phyloP scores from a whole-genome alignment of 164 flowering plant species.

The Vitis cinerea region DNA sequence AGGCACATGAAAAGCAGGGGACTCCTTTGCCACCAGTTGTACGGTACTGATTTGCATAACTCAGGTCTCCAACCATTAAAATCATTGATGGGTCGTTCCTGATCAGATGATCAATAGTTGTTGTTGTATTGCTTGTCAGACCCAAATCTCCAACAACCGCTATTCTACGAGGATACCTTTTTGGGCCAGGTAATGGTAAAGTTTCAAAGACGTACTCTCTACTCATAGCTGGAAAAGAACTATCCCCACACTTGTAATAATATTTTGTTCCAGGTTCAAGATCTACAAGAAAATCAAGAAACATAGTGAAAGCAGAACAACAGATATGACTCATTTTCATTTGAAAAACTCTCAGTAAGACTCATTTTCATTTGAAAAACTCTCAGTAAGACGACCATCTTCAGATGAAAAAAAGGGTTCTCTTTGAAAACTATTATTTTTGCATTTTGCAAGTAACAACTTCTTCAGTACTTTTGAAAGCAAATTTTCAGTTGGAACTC shows the following conservation, averaged over 20 bases:
- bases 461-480: too few species aligned
- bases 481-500: too few species aligned
- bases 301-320: background rate
- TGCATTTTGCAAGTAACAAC: too few species aligned
- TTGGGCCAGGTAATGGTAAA: slow-evolving; percentile 48
- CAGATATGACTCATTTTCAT: background rate
- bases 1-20: slow-evolving; percentile 71
- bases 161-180: slow-evolving; percentile 56
- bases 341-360: background rate
- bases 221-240: slow-evolving; percentile 78
- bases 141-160: slow-evolving; percentile 89
- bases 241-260: slow-evolving; percentile 86
- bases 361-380: background rate
- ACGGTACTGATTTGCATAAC: slow-evolving; percentile 80
- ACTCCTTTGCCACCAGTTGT: slow-evolving; percentile 82
- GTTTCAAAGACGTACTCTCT: slow-evolving; percentile 59
- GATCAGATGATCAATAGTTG: slow-evolving; percentile 73
- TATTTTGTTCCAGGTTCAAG: slow-evolving; percentile 72
- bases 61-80: slow-evolving; percentile 83
- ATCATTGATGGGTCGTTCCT: slow-evolving; percentile 72
- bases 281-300: slow-evolving; percentile 34
- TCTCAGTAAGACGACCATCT: background rate
- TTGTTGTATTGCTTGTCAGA: slow-evolving; percentile 74
- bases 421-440: too few species aligned
- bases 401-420: too few species aligned